phyloP scores from a whole-genome alignment of 768 basidiomycete genomes.

The Pholiota molesta region DNA sequence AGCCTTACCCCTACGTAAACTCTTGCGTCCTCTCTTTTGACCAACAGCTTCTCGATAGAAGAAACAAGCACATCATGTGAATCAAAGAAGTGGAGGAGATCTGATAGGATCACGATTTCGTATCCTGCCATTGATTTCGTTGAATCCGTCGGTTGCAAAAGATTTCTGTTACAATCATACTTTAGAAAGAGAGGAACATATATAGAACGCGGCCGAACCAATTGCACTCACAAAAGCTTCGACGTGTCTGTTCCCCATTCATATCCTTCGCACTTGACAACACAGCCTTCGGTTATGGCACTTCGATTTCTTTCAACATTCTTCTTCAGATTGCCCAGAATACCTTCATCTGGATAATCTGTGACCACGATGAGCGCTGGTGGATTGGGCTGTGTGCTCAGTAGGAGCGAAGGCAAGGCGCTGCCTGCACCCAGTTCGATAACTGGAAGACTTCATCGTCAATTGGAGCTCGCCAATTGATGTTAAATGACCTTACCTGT shows the following conservation, averaged over 20 bases:
- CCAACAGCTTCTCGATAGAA: constrained; percentile 54
- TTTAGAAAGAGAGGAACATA: no score
- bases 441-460: constrained; percentile 36
- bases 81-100: constrained; percentile 68
- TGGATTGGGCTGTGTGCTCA: constrained; percentile 44
- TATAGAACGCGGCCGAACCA: neutral
- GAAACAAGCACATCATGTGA: constrained; percentile 60
- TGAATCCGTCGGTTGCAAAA: neutral
- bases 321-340: constrained; percentile 54
- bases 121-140: constrained; percentile 33
- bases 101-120: constrained; percentile 68
- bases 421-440: constrained; percentile 76
- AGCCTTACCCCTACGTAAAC: constrained; percentile 56
- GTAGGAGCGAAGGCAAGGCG: constrained; percentile 66
- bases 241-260: constrained; percentile 64
- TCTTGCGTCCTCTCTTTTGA: constrained; percentile 38
- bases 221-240: constrained; percentile 47
- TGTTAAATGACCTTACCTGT: constrained; percentile 39
- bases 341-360: constrained; percentile 69
- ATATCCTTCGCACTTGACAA: constrained; percentile 51
- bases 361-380: constrained; percentile 62
- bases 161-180: neutral
- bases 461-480: neutral
- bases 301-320: constrained; percentile 57
- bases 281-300: constrained; percentile 39